These are phyloP conservation scores for Leccinum fuscescens DNA, from an alignment of 1,284 basidiomycete genomes.

Conservation along the genomic window DNA sequence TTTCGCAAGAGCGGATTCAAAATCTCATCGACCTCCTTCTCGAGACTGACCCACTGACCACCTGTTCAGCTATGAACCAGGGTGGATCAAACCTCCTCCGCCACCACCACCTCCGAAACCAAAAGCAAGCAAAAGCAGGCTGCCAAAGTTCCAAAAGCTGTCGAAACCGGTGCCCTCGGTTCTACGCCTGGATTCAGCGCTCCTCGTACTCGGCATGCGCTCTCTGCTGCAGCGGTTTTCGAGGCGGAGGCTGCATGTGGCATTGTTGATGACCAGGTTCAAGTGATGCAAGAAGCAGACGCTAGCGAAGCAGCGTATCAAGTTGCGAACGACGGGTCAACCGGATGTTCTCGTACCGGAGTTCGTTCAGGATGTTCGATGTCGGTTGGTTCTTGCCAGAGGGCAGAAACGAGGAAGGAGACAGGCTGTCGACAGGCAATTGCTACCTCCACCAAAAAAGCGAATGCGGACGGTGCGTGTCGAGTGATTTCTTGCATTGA, in stretches of 20 bases:
- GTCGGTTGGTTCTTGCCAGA: constrained; percentile 86
- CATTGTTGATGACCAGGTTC: constrained; percentile 4
- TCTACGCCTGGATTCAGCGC: constrained; percentile 44
- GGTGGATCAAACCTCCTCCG: constrained; percentile 55
- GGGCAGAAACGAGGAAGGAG: constrained; percentile 59
- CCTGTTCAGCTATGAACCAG: constrained; percentile 67
- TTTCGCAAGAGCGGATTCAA: constrained; percentile 49
- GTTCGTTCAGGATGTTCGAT: constrained; percentile 83
- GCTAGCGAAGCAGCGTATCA: constrained; percentile 16
- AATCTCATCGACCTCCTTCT: constrained; percentile 53
- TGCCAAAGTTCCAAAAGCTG: constrained; percentile 29
- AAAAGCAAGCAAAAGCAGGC: constrained; percentile 36
- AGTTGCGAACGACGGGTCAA: constrained; percentile 27
- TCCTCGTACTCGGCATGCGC: constrained; percentile 43
- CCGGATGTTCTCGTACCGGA: constrained; percentile 50
- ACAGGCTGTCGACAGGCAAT: constrained; percentile 40
- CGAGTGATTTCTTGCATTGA: background rate
- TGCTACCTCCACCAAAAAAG: constrained; percentile 48
- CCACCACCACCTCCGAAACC: constrained; percentile 42
- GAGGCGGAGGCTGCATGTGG: constrained; percentile 39
- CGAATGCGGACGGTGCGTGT: constrained; percentile 47
- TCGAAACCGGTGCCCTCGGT: constrained; percentile 34
- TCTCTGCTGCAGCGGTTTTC: constrained; percentile 35
- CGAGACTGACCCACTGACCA: constrained; percentile 57
- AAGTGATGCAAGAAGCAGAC: constrained; percentile 8